These are phyloP conservation scores for Claviceps sp. DNA, from an alignment of 2,329 filamentous ascomycete genomes.

Conservation along the genomic window DNA sequence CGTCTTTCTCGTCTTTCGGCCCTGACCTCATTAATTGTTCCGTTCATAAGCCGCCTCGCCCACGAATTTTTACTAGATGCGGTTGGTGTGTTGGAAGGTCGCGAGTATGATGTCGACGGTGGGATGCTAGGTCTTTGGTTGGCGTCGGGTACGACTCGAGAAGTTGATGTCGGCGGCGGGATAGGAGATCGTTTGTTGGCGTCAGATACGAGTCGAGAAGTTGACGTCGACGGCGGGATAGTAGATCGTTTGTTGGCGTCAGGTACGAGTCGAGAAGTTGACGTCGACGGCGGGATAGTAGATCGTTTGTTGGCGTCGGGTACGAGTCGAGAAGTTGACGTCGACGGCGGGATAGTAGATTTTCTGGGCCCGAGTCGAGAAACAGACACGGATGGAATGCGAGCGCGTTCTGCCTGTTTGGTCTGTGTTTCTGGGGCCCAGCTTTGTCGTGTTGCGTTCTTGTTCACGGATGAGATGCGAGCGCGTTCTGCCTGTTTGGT, in stretches of 20 bases:
- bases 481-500: not conserved
- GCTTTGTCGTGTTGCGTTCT: no score
- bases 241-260: slow-evolving; percentile 10
- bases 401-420: not conserved
- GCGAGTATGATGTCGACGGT: slow-evolving; percentile 7
- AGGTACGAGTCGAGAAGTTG: not conserved
- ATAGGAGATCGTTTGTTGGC: slow-evolving; percentile 9
- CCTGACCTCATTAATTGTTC: no score
- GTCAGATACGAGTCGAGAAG: slow-evolving; percentile 3
- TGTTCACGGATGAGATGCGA: not conserved
- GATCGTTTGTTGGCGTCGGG: slow-evolving; percentile 11
- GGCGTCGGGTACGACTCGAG: slow-evolving; percentile 6
- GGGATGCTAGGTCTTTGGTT: slow-evolving; percentile 10
- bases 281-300: slow-evolving; percentile 4
- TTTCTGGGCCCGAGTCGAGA: slow-evolving; percentile 9
- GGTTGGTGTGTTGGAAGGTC: slow-evolving; percentile 6
- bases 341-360: slow-evolving; percentile 7
- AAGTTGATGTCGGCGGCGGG: no score
- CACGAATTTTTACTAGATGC: slow-evolving; percentile 13
- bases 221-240: not conserved
- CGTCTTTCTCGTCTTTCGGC: no score
- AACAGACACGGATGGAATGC: slow-evolving; percentile 4
- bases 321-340: not conserved
- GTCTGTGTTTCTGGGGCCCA: not conserved
- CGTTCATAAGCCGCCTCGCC: no score